These are phyloP conservation scores for Kalaharituber pfeilii DNA, from an alignment of 2,329 filamentous ascomycete species.

Conservation along the genomic window DNA sequence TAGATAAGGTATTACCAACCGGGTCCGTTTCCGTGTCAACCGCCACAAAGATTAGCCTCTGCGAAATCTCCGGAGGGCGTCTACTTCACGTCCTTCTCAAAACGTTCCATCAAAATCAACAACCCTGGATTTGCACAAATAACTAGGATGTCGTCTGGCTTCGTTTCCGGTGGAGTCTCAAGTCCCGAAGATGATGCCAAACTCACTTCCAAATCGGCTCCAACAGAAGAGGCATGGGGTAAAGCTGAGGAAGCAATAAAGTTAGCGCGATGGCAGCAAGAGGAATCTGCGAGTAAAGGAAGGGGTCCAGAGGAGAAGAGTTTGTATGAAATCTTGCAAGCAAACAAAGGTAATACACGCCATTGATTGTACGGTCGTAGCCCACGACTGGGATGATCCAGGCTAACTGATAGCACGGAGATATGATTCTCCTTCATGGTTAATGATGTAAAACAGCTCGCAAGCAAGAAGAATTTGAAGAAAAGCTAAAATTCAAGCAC, in stretches of 20 bases:
- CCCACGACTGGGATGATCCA: not conserved
- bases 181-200: conserved; percentile 7
- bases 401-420: not conserved
- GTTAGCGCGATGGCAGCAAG: conserved; percentile 38
- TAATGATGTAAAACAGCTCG: conserved; percentile 36
- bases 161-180: conserved; percentile 21
- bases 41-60: too few relatives aligned
- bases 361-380: not conserved
- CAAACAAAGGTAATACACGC: conserved; percentile 52
- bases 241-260: conserved; percentile 32
- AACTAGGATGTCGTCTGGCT: conserved; percentile 23
- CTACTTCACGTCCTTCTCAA: too few relatives aligned
- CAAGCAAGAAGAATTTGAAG: conserved; percentile 69
- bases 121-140: too few relatives aligned
- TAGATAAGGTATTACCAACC: too few relatives aligned
- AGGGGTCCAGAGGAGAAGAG: conserved; percentile 37
- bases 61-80: too few relatives aligned
- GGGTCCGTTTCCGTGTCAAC: too few relatives aligned
- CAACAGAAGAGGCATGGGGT: conserved; percentile 16
- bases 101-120: too few relatives aligned
- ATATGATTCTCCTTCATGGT: not conserved
- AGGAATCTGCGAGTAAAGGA: conserved; percentile 31
- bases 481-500: conserved; percentile 51
- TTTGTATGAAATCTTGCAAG: conserved; percentile 59
- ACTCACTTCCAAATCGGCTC: not conserved